Evolutionary conservation across 177 flowering plant species (phyloP).

Genomic region (Vitis hybrid): DNA sequence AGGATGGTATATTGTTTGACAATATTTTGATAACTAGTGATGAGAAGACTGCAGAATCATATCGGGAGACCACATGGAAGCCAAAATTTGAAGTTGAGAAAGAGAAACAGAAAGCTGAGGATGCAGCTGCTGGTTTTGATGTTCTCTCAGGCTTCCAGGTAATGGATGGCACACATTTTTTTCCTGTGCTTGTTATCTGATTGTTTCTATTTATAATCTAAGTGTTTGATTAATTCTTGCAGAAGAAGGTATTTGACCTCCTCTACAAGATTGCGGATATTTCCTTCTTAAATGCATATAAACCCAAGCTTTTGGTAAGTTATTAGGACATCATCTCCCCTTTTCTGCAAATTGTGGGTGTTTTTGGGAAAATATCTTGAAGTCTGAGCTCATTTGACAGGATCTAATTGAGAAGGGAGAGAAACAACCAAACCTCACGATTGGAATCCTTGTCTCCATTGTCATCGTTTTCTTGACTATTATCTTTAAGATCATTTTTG

Average conservation of each 20-base stretch:
- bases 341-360: not conserved
- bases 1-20: constrained; percentile 95
- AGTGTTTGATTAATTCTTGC: constrained; percentile 21
- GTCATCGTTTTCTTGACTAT: constrained; percentile 48
- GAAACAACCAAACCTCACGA: constrained; percentile 69
- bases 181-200: not conserved
- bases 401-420: constrained; percentile 82
- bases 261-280: constrained; percentile 81
- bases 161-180: constrained; percentile 2
- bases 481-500: constrained; percentile 56
- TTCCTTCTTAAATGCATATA: constrained; percentile 72
- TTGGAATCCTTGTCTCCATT: constrained; percentile 57
- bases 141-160: constrained; percentile 76
- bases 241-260: constrained; percentile 79
- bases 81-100: constrained; percentile 83
- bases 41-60: constrained; percentile 72
- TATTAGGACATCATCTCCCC: not conserved
- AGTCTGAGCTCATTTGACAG: constrained; percentile 35
- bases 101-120: constrained; percentile 86
- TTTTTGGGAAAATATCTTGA: not conserved
- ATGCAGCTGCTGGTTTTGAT: constrained; percentile 48
- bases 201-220: not conserved
- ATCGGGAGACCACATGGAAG: constrained; percentile 69
- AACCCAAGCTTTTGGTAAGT: constrained; percentile 72
- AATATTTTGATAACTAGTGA: constrained; percentile 74